Percentiles rank a stretch among this genome's conserved stretches.
Evolutionary conservation across 176 grass and related monocot species (phyloP).

Genomic region (Eragrostis curvula): DNA sequence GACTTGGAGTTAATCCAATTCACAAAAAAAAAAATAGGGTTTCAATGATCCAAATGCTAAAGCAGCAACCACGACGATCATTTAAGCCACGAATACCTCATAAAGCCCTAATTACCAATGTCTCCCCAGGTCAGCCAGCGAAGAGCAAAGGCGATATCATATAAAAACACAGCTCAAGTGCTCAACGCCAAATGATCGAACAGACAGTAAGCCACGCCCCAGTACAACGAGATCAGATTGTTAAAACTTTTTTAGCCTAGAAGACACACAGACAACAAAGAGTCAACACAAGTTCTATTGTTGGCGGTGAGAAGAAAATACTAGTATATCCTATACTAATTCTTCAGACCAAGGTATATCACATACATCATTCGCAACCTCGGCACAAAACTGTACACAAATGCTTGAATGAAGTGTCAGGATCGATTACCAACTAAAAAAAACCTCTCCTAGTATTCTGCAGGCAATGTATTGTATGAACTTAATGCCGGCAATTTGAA

Average conservation of each 20-base stretch:
- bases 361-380: conserved; percentile 34
- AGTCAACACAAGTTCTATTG: background rate
- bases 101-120: background rate
- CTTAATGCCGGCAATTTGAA: background rate
- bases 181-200: background rate
- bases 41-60: background rate
- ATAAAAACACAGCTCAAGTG: background rate
- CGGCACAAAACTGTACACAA: conserved; percentile 49
- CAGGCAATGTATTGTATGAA: conserved; percentile 18
- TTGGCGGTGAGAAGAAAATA: background rate
- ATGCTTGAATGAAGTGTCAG: conserved; percentile 32
- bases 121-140: background rate
- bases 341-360: conserved; percentile 29
- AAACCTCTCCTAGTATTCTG: conserved; percentile 29
- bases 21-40: no score
- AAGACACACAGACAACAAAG: background rate
- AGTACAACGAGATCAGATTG: background rate
- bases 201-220: background rate
- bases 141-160: background rate
- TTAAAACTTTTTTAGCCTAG: conserved; percentile 1
- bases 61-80: background rate
- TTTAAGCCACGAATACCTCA: background rate
- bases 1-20: no score
- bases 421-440: conserved; percentile 18
- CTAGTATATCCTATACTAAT: conserved; percentile 27